These are phyloP conservation scores for Achaetomiella virescens DNA, from an alignment of 495 filamentous ascomycete genomes.

Conservation along the genomic window DNA sequence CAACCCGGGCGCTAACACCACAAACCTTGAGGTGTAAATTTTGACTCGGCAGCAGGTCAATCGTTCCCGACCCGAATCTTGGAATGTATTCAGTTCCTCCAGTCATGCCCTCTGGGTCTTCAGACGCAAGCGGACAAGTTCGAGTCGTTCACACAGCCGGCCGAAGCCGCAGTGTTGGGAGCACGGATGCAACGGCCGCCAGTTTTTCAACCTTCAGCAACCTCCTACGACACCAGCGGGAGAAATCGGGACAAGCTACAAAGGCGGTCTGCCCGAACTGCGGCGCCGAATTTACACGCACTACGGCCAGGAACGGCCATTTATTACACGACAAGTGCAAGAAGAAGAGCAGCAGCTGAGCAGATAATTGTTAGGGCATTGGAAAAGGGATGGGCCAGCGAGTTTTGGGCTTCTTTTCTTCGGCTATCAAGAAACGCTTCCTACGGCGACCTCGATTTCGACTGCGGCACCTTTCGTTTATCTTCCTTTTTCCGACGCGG, in stretches of 20 bases:
- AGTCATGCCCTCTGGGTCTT: constrained; percentile 20
- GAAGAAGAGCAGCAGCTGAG: constrained; percentile 35
- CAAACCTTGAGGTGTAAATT: background rate
- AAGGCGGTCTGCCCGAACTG: constrained; percentile 85
- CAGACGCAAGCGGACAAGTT: constrained; percentile 46
- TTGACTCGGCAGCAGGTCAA: constrained; percentile 22
- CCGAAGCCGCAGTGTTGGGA: constrained; percentile 94
- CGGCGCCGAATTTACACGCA: constrained; percentile 85
- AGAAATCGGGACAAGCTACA: constrained; percentile 81
- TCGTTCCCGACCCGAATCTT: constrained; percentile 35
- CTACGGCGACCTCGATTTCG: background rate
- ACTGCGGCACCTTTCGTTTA: background rate
- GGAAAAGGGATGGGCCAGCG: background rate
- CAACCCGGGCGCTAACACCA: too few species aligned
- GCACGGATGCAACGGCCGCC: constrained; percentile 87
- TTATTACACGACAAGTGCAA: constrained; percentile 88
- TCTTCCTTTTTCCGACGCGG: background rate
- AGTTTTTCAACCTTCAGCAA: constrained; percentile 97
- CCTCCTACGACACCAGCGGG: constrained; percentile 83
- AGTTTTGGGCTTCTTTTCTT: too few species aligned
- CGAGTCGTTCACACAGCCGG: constrained; percentile 67
- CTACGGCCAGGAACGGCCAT: constrained; percentile 86
- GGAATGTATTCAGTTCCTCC: constrained; percentile 39
- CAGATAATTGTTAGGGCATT: too few species aligned
- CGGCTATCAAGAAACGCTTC: too few species aligned